phyloP scores from a whole-genome alignment of 495 filamentous ascomycete genomes.

The Penicillium robsamsonii region DNA sequence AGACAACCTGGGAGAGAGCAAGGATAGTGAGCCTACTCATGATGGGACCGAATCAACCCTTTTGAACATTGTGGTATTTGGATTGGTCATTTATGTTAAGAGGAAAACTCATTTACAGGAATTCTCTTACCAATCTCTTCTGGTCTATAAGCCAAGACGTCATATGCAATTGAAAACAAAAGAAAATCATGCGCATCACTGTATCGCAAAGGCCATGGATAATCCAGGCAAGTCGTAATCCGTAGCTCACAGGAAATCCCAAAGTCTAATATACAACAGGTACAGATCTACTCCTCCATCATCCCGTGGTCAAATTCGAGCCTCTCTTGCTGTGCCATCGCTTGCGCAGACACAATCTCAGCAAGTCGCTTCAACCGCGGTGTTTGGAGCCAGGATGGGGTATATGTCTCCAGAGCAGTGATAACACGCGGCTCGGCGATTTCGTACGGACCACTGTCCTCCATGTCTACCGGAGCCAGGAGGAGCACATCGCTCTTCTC shows the following conservation, averaged over 20 bases:
- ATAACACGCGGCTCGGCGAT: conserved; percentile 96
- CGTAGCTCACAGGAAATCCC: conserved; percentile 30
- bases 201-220: conserved; percentile 23
- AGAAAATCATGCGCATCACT: conserved; percentile 28
- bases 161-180: conserved; percentile 15
- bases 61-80: neutral
- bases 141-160: conserved; percentile 12
- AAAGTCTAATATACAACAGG: conserved; percentile 32
- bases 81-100: neutral
- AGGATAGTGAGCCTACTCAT: neutral
- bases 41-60: neutral
- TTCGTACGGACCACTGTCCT: conserved; percentile 98
- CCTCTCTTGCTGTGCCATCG: conserved; percentile 89
- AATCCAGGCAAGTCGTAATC: conserved; percentile 31
- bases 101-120: neutral
- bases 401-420: conserved; percentile 96
- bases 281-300: conserved; percentile 30
- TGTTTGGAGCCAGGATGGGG: conserved; percentile 96
- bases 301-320: conserved; percentile 55
- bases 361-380: conserved; percentile 89
- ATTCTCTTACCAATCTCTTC: neutral
- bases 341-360: conserved; percentile 95
- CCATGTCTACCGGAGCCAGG: conserved; percentile 94
- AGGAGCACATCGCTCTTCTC: conserved; percentile 98
- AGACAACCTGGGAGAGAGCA: neutral